Percentiles rank a stretch among this genome's conserved stretches.
Conservation (phyloP, 177 flowering plant species). For the Vitis hybrid region DNA sequence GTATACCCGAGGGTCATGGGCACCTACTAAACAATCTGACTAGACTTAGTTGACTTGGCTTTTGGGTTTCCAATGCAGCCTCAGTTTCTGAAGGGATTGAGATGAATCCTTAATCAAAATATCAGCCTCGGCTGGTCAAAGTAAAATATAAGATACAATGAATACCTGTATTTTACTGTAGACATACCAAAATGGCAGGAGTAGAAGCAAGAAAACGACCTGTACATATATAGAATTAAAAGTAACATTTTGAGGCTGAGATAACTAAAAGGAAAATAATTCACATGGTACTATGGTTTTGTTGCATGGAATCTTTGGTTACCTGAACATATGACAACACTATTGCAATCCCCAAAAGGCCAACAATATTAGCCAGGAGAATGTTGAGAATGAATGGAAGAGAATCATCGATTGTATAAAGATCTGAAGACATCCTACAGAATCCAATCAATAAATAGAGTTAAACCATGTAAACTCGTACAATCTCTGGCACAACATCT, state of each 20-base stretch:
- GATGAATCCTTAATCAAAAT: not conserved
- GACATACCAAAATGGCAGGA: constrained; percentile 80
- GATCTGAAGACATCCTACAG: constrained; percentile 91
- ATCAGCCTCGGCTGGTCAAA: not conserved
- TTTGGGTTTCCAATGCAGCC: too few species aligned
- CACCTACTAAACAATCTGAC: too few species aligned
- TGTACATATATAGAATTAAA: constrained; percentile 31
- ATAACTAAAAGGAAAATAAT: not conserved
- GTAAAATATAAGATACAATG: not conserved
- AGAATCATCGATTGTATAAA: constrained; percentile 94
- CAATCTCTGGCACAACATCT: not conserved
- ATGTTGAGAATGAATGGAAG: constrained; percentile 97
- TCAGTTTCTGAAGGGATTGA: not conserved
- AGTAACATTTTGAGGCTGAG: not conserved
- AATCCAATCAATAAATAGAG: constrained; percentile 1
- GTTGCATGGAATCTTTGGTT: constrained; percentile 1
- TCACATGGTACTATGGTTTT: not conserved
- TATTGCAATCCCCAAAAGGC: constrained; percentile 77
- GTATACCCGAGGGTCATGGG: too few species aligned
- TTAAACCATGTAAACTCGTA: constrained; percentile 1
- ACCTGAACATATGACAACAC: constrained; percentile 92
- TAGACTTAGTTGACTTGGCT: too few species aligned
- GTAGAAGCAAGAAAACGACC: constrained; percentile 69
- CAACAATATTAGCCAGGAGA: constrained; percentile 84
- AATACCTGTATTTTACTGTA: constrained; percentile 85